Evolutionary conservation across 306 rosid species (phyloP).

Genomic region (Pterocarpus santalinus): DNA sequence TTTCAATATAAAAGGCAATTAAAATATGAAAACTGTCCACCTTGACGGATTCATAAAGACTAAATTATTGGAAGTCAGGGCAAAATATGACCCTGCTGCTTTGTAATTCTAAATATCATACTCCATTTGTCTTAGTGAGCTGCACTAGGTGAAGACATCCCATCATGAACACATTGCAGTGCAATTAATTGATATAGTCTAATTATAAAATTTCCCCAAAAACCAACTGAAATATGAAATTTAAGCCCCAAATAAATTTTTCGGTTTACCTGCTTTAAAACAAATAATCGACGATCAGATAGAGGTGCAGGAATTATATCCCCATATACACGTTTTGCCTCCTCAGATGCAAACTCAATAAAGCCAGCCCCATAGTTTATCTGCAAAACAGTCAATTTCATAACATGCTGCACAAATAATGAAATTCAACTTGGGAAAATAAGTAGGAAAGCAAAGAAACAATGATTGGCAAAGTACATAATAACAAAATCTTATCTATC

Average conservation of each 20-base stretch:
- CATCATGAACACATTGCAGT: constrained; percentile 13
- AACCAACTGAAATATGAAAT: constrained; percentile 26
- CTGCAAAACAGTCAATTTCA: constrained; percentile 55
- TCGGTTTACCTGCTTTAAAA: constrained; percentile 82
- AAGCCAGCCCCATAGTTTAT: constrained; percentile 80
- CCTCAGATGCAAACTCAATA: constrained; percentile 92
- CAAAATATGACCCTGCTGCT: constrained; percentile 15
- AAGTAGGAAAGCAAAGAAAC: constrained; percentile 2
- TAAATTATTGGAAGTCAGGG: background rate
- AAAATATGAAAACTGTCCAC: constrained; percentile 3
- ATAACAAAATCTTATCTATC: constrained; percentile 36
- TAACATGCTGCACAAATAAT: constrained; percentile 32
- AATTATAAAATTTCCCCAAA: background rate
- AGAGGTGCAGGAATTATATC: constrained; percentile 91
- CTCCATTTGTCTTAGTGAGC: constrained; percentile 19
- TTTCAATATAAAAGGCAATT: constrained; percentile 24
- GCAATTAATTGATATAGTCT: constrained; percentile 5
- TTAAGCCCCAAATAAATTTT: constrained; percentile 38
- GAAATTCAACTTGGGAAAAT: constrained; percentile 38
- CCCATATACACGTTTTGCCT: constrained; percentile 94
- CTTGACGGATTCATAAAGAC: background rate
- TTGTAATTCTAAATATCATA: constrained; percentile 31
- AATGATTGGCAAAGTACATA: constrained; percentile 34
- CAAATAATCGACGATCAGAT: constrained; percentile 85
- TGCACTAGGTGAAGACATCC: constrained; percentile 1